Percentiles rank a stretch among this genome's conserved stretches.
These are phyloP conservation scores for Monosporascus sp. DNA, from an alignment of 2,329 filamentous ascomycete genomes.

Conservation along the genomic window DNA sequence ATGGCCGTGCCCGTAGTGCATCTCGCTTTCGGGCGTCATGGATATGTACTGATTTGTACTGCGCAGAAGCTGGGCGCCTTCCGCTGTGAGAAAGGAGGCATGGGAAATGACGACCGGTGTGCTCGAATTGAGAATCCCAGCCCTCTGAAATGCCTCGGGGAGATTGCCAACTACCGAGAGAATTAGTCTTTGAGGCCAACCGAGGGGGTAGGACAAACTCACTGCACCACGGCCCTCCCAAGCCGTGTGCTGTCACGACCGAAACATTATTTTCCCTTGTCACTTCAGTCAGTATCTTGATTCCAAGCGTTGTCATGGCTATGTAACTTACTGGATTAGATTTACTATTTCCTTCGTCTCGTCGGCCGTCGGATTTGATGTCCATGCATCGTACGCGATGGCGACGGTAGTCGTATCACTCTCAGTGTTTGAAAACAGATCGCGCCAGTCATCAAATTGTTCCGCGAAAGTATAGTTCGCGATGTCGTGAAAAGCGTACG, in stretches of 20 bases:
- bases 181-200: background rate
- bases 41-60: conserved; percentile 47
- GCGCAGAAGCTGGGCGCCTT: conserved; percentile 37
- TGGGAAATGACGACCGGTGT: conserved; percentile 49
- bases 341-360: conserved; percentile 26
- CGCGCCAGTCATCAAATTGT: conserved; percentile 34
- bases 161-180: conserved; percentile 26
- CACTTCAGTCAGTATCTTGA: background rate
- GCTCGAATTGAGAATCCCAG: conserved; percentile 35
- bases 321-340: conserved; percentile 24
- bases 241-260: conserved; percentile 40
- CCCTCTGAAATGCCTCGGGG: conserved; percentile 30
- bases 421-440: conserved; percentile 25
- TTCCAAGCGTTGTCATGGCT: background rate
- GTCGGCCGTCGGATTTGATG: conserved; percentile 16
- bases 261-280: conserved; percentile 32
- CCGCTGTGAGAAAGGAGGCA: conserved; percentile 36
- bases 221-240: conserved; percentile 34
- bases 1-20: conserved; percentile 52
- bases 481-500: conserved; percentile 34
- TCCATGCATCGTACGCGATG: conserved; percentile 36
- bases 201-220: conserved; percentile 9
- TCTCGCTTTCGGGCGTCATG: conserved; percentile 54
- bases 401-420: conserved; percentile 30
- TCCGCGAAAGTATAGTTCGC: conserved; percentile 27